Conservation (phyloP, 1,284 basidiomycete genomes). For the Pisolithus thermaeus region DNA sequence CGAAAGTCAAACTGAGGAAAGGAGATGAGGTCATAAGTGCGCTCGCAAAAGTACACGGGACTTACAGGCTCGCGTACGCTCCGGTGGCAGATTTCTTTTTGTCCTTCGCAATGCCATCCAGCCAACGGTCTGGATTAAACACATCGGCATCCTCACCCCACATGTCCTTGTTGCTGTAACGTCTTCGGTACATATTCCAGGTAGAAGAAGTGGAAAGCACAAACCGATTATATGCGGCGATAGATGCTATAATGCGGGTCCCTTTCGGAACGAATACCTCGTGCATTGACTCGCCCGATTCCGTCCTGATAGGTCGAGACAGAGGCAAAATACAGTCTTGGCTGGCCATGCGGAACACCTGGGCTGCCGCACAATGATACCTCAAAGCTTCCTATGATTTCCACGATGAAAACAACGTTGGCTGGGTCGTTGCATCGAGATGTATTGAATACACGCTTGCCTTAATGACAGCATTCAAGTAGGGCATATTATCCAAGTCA, state of each 20-base stretch:
- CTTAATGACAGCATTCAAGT: constrained; percentile 42
- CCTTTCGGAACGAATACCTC: constrained; percentile 28
- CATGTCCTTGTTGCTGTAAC: constrained; percentile 34
- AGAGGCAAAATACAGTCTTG: constrained; percentile 41
- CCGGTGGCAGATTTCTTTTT: constrained; percentile 38
- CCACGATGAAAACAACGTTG: constrained; percentile 3
- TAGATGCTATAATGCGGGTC: constrained; percentile 15
- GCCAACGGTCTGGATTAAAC: constrained; percentile 45
- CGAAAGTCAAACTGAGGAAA: constrained; percentile 36
- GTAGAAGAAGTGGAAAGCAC: not conserved
- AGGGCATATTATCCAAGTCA: constrained; percentile 34
- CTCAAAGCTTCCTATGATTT: constrained; percentile 34
- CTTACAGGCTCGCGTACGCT: constrained; percentile 48
- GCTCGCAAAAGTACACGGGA: not conserved
- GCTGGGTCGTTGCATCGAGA: constrained; percentile 13
- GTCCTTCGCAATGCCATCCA: constrained; percentile 26
- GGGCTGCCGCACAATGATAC: constrained; percentile 31
- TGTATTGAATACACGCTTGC: constrained; percentile 26
- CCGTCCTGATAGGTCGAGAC: constrained; percentile 33
- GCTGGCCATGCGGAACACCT: constrained; percentile 30
- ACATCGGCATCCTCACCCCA: constrained; percentile 33
- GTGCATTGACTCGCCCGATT: constrained; percentile 30
- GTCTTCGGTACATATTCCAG: not conserved
- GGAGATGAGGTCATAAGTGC: not conserved
- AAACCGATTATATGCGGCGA: constrained; percentile 35